Percentiles rank a stretch among this genome's conserved stretches.
Evolutionary conservation across 2,329 filamentous ascomycete species (phyloP).

Genomic region (Setomelanomma holmii): DNA sequence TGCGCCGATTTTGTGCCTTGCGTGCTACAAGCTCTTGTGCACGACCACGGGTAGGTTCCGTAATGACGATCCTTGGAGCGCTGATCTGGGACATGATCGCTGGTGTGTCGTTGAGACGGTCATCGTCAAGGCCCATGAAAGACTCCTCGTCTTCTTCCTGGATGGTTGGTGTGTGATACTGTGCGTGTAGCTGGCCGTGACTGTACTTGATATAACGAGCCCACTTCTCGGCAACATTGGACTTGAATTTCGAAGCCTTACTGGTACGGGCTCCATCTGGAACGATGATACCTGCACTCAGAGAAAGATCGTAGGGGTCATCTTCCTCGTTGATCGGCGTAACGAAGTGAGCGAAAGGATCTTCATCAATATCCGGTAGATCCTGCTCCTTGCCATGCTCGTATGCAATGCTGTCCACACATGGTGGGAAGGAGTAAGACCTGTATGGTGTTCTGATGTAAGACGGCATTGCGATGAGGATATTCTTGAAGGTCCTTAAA

Average conservation of each 20-base stretch:
- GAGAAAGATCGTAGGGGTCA: slow-evolving; percentile 47
- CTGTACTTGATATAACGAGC: slow-evolving; percentile 49
- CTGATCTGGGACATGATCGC: slow-evolving; percentile 38
- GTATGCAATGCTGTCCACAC: slow-evolving; percentile 37
- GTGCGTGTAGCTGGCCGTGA: slow-evolving; percentile 40
- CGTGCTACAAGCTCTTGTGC: slow-evolving; percentile 45
- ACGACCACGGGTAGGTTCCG: slow-evolving; percentile 45
- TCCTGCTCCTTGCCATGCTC: slow-evolving; percentile 18
- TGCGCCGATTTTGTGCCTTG: slow-evolving; percentile 38
- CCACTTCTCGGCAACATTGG: slow-evolving; percentile 50
- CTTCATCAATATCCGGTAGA: slow-evolving; percentile 52
- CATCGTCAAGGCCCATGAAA: slow-evolving; percentile 48
- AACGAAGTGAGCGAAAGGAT: slow-evolving; percentile 54
- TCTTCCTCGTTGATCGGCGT: slow-evolving; percentile 52
- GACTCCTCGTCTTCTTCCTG: slow-evolving; percentile 46
- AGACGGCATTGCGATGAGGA: slow-evolving; percentile 43
- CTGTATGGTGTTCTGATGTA: slow-evolving; percentile 36
- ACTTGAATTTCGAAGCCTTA: slow-evolving; percentile 49
- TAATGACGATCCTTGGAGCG: slow-evolving; percentile 34
- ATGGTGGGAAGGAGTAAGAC: slow-evolving; percentile 47
- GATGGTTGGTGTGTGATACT: slow-evolving; percentile 37
- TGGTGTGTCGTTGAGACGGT: slow-evolving; percentile 40
- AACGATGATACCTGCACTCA: slow-evolving; percentile 49
- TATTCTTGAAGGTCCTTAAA: slow-evolving; percentile 32
- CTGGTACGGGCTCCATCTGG: slow-evolving; percentile 35